Base-by-base conservation (phyloP, 352 stramenopile genomes). In the Globisporangium okanoganense region DNA sequence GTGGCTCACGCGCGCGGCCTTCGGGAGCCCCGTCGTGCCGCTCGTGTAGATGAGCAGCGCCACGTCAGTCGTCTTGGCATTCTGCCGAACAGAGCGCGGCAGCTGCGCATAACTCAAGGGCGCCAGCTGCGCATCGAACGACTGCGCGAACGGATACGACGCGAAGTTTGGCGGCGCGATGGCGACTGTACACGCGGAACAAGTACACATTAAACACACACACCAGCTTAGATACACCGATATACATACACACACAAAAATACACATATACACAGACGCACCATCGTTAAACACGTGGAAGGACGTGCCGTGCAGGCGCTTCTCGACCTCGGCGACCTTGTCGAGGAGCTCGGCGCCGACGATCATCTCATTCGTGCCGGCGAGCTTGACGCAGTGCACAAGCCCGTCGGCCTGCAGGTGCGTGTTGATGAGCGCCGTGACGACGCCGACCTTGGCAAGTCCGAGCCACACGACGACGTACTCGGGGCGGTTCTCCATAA, bases 401-500 rank as follows among this genome's bases (percentile, higher is more conserved):
- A 96, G 68, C 0, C 75, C 75, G 38, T 90, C 77, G 2, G 80
- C 53, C 45, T 82, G 67, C 44, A 95, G 50, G 53, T 87, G 75
- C 47, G 81, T 93, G 71, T 96, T 96, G 58, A 96, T 86, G 29
- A 95, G 71, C 29, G 88, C 88, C n/a, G 76, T 78, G 63, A 90
- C 72, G 54, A 96, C 84, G 52, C 88, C 88, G 43, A 91, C 68
- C 69, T 96, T 96, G 61, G 82, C 56, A 47, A 96, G 72, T 0
- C 85, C 88, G 58, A 96, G 74, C 88, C 88, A 96, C 14, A 85
- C 70, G 24, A 87, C 59, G 29, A 96, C 62, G 56, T 88, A 96
- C 64, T 95, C 85, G 36, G 84, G 85, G 0, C 86, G 75, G 70
- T 96, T 96, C 64, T 92, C 79, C 81, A 95, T 94, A 35, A 96